Conservation (phyloP, 768 basidiomycete genomes). For the Kwoniella bestiolae region DNA sequence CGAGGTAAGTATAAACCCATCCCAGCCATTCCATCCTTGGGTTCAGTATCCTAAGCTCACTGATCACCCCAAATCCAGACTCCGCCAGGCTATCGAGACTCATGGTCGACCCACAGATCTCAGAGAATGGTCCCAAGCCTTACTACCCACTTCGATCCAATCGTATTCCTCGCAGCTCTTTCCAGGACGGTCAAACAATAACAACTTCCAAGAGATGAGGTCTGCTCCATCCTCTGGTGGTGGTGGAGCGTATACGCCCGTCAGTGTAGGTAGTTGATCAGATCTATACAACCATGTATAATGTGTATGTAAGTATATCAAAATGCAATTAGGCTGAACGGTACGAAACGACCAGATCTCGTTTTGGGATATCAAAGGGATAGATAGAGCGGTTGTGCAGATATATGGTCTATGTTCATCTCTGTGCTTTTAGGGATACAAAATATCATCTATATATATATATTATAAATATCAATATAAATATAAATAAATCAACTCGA, state of each 20-base stretch:
- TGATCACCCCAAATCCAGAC: conserved; percentile 18
- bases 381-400: too few relatives aligned
- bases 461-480: too few relatives aligned
- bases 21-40: background rate
- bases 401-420: too few relatives aligned
- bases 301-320: background rate
- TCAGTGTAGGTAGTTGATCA: conserved; percentile 17
- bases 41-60: background rate
- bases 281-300: background rate
- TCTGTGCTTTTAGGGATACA: too few relatives aligned
- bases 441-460: too few relatives aligned
- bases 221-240: background rate
- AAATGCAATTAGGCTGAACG: too few relatives aligned
- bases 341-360: too few relatives aligned
- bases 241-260: conserved; percentile 3
- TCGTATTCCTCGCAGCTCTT: conserved; percentile 11
- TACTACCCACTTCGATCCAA: conserved; percentile 12
- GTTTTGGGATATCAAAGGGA: too few relatives aligned
- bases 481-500: too few relatives aligned
- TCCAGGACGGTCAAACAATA: conserved; percentile 1
- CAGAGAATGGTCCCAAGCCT: conserved; percentile 51
- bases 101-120: conserved; percentile 55
- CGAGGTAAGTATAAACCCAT: conserved; percentile 31
- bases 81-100: conserved; percentile 51
- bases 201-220: background rate